These are phyloP conservation scores for Phytophthora ohioensis DNA, from an alignment of 352 stramenopile genomes.

Conservation along the genomic window DNA sequence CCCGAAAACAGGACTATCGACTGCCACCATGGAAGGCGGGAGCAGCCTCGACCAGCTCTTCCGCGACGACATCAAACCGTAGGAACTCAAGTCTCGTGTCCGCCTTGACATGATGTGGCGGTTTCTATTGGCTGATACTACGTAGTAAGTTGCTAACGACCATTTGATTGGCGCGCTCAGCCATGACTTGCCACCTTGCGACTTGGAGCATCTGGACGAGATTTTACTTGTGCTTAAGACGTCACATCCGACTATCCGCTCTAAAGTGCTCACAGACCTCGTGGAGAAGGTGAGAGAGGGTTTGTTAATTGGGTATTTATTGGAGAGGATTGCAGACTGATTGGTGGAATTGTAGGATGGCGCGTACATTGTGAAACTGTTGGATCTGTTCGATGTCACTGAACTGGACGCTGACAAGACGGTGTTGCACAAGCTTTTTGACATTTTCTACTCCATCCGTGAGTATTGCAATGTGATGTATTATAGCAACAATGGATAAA, in stretches of 20 bases:
- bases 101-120: background rate
- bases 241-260: constrained; percentile 60
- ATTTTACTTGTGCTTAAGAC: constrained; percentile 72
- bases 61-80: constrained; percentile 65
- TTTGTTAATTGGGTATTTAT: background rate
- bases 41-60: constrained; percentile 60
- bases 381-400: constrained; percentile 79
- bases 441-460: constrained; percentile 82
- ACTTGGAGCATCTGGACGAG: constrained; percentile 72
- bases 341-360: constrained; percentile 49
- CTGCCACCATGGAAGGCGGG: constrained; percentile 43
- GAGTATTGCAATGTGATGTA: constrained; percentile 14
- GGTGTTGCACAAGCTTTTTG: constrained; percentile 73
- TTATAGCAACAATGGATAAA: background rate
- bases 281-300: constrained; percentile 42
- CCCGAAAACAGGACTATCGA: background rate
- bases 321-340: background rate
- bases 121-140: constrained; percentile 23
- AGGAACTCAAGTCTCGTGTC: constrained; percentile 22
- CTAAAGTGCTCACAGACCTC: constrained; percentile 60
- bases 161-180: constrained; percentile 37
- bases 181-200: constrained; percentile 67
- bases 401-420: constrained; percentile 70
- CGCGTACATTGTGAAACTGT: constrained; percentile 76
- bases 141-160: constrained; percentile 1